Evolutionary conservation across 306 rosid species (phyloP), one percentile per base, ranked within the genome.

Genomic region (Pachyrhizus erosus): DNA sequence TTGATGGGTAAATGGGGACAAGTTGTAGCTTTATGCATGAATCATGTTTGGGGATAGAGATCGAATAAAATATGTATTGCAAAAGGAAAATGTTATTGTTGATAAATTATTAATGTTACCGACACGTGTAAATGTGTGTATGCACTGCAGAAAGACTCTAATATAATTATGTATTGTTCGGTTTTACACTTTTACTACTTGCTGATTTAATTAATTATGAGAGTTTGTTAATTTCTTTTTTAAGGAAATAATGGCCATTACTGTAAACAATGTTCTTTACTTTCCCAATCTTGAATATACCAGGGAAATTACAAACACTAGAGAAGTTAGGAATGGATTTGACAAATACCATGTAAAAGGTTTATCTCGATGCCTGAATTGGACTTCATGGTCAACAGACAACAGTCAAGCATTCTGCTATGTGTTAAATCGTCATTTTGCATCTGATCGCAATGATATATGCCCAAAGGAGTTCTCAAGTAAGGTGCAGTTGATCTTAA

Each of bases 401-500:
- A 75, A 73, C 70, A 78, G 7, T 76, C 73, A 23, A 70, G 83
- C 74, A 70, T 46, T 83, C 45, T 62, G 46, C 64, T 73, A 68
- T 84, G 75, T 84, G 78, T 77, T 79, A 42, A 84, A 52, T 80
- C 86, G 88, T 81, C 88, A 78, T 79, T 91, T 82, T 88, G 74
- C 83, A 48, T 75, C 89, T 54, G 79, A 82, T 43, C 15, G 17
- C 79, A 70, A 48, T 68, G 86, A 33, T 61, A 76, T 14, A 82
- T 26, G 67, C 83, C 58, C 77, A 62, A 80, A 43, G 80, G 81
- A 82, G 80, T 77, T 78, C 76, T 82, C 89, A 83, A 76, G 84
- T 82, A 87, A 90, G 94, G 97, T 89, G 89, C 86, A 39, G 68
- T 76, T 46, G 70, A 77, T 82, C 75, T 78, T 58, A 51, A 61